A percentile compares a stretch with the other conserved stretches of the same genome.
Evolutionary conservation across 306 rosid genomes (phyloP).

Genomic region (Crataegus laevigata): DNA sequence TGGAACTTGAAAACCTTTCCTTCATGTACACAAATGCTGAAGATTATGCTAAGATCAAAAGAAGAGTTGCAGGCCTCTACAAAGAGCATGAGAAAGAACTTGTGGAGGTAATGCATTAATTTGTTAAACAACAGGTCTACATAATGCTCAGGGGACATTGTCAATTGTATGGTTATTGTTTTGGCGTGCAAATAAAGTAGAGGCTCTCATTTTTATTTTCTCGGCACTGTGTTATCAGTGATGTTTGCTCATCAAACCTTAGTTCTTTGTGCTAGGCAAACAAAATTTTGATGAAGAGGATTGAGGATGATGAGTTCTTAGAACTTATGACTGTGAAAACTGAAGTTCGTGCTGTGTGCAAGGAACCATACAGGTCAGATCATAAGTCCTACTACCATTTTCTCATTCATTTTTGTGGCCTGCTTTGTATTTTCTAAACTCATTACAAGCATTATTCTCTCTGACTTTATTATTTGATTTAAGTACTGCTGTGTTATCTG

Average conservation of each 20-base stretch:
- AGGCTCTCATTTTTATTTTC: conserved; percentile 7
- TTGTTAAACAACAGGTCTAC: conserved; percentile 8
- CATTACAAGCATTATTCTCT: background rate
- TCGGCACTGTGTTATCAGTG: conserved; percentile 4
- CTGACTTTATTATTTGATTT: background rate
- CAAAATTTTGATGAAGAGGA: conserved; percentile 70
- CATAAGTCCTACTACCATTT: conserved; percentile 16
- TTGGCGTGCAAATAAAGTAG: background rate
- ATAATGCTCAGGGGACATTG: conserved; percentile 2
- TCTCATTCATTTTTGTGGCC: background rate
- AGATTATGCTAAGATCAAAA: conserved; percentile 88
- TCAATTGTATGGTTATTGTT: conserved; percentile 1
- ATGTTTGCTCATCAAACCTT: conserved; percentile 26
- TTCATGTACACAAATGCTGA: conserved; percentile 91
- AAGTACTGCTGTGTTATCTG: background rate
- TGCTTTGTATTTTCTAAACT: conserved; percentile 7
- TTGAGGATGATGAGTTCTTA: conserved; percentile 89
- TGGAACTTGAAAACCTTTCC: conserved; percentile 92
- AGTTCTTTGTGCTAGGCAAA: conserved; percentile 58
- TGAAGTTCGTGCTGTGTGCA: conserved; percentile 74
- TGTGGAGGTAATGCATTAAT: conserved; percentile 56
- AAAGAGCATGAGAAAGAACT: conserved; percentile 94
- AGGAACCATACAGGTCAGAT: conserved; percentile 92
- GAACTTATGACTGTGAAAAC: conserved; percentile 74
- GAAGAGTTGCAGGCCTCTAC: conserved; percentile 74